Evolutionary conservation across 1,284 basidiomycete genomes (phyloP).

Genomic region (Kalmanozyma brasiliensis): DNA sequence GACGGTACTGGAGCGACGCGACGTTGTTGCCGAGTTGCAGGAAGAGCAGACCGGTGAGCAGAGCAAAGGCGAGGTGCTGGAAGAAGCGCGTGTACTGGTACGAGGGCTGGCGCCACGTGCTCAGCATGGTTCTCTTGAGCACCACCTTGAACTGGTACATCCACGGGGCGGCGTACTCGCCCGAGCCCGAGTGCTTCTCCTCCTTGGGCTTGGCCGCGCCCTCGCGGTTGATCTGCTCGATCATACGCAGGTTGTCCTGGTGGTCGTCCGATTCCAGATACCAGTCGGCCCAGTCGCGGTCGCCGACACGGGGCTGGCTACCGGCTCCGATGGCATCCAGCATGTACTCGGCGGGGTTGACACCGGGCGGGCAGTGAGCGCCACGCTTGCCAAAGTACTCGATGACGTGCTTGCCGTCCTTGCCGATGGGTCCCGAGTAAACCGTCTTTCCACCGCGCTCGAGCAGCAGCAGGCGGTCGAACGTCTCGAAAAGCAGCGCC

Average conservation of each 20-base stretch:
- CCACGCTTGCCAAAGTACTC: conserved; percentile 73
- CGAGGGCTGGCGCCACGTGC: conserved; percentile 67
- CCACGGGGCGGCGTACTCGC: conserved; percentile 76
- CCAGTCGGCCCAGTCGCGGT: conserved; percentile 67
- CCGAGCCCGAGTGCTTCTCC: conserved; percentile 57
- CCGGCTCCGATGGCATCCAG: conserved; percentile 69
- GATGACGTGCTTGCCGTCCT: conserved; percentile 71
- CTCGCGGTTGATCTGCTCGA: conserved; percentile 70
- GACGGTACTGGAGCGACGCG: conserved; percentile 82
- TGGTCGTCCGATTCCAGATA: conserved; percentile 68
- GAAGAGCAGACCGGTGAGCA: conserved; percentile 85
- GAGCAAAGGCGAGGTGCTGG: conserved; percentile 73
- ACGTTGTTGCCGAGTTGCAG: conserved; percentile 77
- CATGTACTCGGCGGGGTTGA: conserved; percentile 72
- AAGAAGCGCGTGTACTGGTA: conserved; percentile 77
- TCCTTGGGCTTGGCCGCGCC: conserved; percentile 68
- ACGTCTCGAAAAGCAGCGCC: conserved; percentile 74
- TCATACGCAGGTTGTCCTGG: conserved; percentile 68
- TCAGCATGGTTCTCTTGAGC: conserved; percentile 76
- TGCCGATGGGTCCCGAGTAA: conserved; percentile 73
- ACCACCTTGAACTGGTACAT: conserved; percentile 82
- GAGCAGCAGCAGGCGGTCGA: conserved; percentile 72
- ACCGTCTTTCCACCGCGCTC: conserved; percentile 69
- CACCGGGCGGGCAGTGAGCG: conserved; percentile 71
- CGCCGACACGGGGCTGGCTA: conserved; percentile 61